Base-by-base conservation (phyloP, 208 protist genomes). In the Trypanosoma vivax region DNA sequence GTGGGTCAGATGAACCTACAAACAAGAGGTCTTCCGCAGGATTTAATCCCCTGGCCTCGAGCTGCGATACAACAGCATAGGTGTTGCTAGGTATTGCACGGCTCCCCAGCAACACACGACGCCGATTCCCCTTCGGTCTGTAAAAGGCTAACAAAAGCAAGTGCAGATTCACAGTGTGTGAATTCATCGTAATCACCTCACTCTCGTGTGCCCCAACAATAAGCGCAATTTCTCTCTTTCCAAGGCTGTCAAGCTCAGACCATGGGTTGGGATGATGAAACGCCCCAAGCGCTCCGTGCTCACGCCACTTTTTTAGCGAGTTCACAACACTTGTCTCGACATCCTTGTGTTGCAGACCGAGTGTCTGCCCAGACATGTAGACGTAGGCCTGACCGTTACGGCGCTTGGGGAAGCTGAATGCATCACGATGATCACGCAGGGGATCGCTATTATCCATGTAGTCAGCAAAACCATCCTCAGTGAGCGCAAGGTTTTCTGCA, bases 131-230 rank as follows among this genome's bases (percentile, higher is more conserved):
- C 35, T 85, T 91, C 5, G 96, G 90, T 13, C 70, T 68, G 71
- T 97, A 98, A 65, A 98, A 98, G 23, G 89, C 70, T 14, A 66
- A 60, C 43, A 98, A 45, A 54, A 98, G 71, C 18, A 97, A 46
- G 42, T 96, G 91, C 33, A 97, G 39, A 58, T 98, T 98, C 2
- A 88, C 85, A 13, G 94, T 96, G 13, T 96, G 76, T n/a, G 79
- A 70, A 61, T 97, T 97, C 94, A 96, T 97, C 30, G 96, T 49
- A 35, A 77, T 79, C 50, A 96, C 89, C 71, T 95, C 92, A 27
- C 70, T 70, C 13, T 72, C 47, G n/a, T 76, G 64, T 2, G 87
- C 88, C 27, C 90, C 94, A 13, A 96, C 86, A 37, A 98, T 40
- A 2, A 50, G 23, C 7, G 84, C 72, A 45, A 94, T 81, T 47